Evolutionary conservation across 495 filamentous ascomycete species (phyloP), one percentile per base, ranked within the genome.

Genomic region (Podospora fimiseda): DNA sequence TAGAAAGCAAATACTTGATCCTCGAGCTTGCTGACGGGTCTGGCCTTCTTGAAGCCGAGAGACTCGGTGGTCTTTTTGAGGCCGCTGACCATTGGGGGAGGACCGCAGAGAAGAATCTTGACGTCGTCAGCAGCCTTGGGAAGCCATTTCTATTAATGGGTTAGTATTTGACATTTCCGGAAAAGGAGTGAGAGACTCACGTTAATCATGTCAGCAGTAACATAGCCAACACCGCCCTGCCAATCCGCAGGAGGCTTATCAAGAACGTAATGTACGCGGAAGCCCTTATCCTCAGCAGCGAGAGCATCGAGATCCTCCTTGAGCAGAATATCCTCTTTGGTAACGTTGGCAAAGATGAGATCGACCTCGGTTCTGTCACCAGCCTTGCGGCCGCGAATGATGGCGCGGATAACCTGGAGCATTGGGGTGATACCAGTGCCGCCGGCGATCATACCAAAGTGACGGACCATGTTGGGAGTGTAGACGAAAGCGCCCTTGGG

Each of bases 1-100:
- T 89, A 96, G 78, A 98, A 96, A 70, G 89, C 92, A 78, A 98
- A 98, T 60, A 98, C 90, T 71, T 96, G 92, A 70, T 98, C 92
- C 66, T 89, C 86, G 42, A 96, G 78, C 81, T 96, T 97, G 83
- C 91, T 96, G 60, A 96, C 90, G 24, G 91, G 88, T 50, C 82
- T 81, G 27, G 93, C 84, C 80, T 95, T 95, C 66, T 86, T 79
- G 76, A 87, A 98, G 48, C 93, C 93, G 8, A 96, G 78, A 55
- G 80, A 77, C 67, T 91, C 89, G 51, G 89, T 85, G 8, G 89
- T 80, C 81, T 96, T 97, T 86, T 98, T 98, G 76, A 98, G 88
- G 11, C 92, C 93, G 65, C 84, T 85, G 55, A 98, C 80, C 93
- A 98, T 98, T 23, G 91, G 92, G 19, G 93, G 93, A 8, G 93